Conservation (phyloP, 1,284 basidiomycete species). For the Tetrapyrgos nigripes region DNA sequence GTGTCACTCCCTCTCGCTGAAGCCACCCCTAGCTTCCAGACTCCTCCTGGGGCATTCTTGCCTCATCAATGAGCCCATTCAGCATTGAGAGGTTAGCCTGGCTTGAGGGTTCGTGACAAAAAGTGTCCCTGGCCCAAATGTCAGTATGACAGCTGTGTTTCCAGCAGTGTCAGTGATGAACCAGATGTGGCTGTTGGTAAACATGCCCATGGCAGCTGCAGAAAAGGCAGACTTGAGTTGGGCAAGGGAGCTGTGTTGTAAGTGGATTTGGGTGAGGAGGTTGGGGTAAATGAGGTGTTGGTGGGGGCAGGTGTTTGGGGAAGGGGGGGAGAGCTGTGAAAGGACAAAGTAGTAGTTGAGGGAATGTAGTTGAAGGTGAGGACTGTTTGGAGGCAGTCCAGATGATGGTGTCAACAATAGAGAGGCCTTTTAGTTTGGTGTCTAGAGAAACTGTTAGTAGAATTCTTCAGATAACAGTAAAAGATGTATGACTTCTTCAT, state of each 20-base stretch:
- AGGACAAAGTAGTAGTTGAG: slow-evolving; percentile 98
- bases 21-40: too few species aligned
- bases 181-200: slow-evolving; percentile 89
- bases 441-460: slow-evolving; percentile 42
- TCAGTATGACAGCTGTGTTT: slow-evolving; percentile 78
- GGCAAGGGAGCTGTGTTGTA: slow-evolving; percentile 67
- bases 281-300: slow-evolving; percentile 41
- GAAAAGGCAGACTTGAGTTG: slow-evolving; percentile 82
- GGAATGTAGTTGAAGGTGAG: slow-evolving; percentile 93
- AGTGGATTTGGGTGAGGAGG: slow-evolving; percentile 51
- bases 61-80: too few species aligned
- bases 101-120: slow-evolving; percentile 84
- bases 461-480: background rate
- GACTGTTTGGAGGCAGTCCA: slow-evolving; percentile 70
- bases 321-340: slow-evolving; percentile 74
- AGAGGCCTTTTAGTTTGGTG: slow-evolving; percentile 61
- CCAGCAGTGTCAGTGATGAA: slow-evolving; percentile 75
- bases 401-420: slow-evolving; percentile 80
- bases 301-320: slow-evolving; percentile 11
- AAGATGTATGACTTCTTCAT: slow-evolving; percentile 60
- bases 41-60: too few species aligned
- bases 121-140: slow-evolving; percentile 90
- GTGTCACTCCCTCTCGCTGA: too few species aligned
- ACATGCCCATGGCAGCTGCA: slow-evolving; percentile 80
- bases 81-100: too few species aligned